Evolutionary conservation across 345 rosid species (phyloP), one percentile per base, ranked within the genome.

Genomic region (Eucalyptus victrix): DNA sequence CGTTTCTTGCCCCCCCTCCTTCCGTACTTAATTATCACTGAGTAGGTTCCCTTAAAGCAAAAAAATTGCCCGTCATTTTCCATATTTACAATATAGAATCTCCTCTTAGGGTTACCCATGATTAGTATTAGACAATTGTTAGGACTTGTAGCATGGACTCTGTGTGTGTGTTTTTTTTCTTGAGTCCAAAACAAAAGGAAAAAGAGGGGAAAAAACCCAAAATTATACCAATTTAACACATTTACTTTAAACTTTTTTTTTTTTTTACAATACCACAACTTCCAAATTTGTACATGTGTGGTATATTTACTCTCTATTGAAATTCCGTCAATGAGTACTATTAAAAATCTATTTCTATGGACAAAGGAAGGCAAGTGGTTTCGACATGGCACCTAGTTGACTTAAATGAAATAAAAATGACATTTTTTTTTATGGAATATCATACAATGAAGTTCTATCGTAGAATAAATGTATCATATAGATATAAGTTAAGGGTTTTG

Each of bases 241-340:
- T 56, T 56, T 56, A 56, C 3, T 21, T 51, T 54, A 8, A 54
- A 54, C 5, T 19, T 0, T 19, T 54, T 54, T 54, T 54, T 21
- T 54, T 54, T 54, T 9, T 23, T 56, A 5, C 23, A 24, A 56
- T 30, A 23, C 30, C 12, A 23, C 13, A 24, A 56, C 30, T 56
- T 18, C 4, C 13, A 23, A 56, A 23, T 56, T 56, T 56, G 13
- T 56, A 23, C 3, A 0, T 0, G 1, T 24, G 13, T 56, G 62
- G 5, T 56, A 56, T 24, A 56, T 23, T 56, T 23, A 56, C 12
- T 19, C 30, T 56, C 1, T 24, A 56, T 24, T 6, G 1, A 56
- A 56, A 56, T 56, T 24, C 30, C 0, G 1, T 56, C 11, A 56
- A 56, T 23, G 1, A 56, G 30, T 3, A 23, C 62, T 24, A 56